Base-by-base conservation (phyloP, 2,329 filamentous ascomycete genomes). In the Mycosphaerella sp. region DNA sequence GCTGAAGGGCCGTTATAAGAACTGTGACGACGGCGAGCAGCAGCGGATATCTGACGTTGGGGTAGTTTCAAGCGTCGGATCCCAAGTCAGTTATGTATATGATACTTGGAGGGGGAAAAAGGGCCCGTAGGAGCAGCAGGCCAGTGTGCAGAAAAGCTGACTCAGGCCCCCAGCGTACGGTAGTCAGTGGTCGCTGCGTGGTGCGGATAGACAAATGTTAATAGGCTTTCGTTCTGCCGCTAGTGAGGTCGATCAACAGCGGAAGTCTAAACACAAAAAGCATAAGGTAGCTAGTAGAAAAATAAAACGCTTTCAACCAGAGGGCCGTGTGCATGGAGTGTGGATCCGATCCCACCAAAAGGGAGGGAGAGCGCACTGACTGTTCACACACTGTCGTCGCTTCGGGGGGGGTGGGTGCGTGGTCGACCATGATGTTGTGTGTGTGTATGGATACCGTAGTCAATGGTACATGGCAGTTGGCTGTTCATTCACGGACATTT, bases 11-110 rank as follows among this genome's bases (percentile, higher is more conserved):
- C 56, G 59, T 59, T 60, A 54, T 45, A 48, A 23, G 44, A 31
- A 41, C 51, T 45, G 45, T 55, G 45, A 17, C 14, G 14, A 17
- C 49, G 48, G 55, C 49, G 57, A 58, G 38, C 45, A 50, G 51
- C 39, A 48, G 51, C 44, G 41, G 46, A 31, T 54, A 49, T 43
- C 48, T 52, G 56, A 60, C 59, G 59, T 59, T 58, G 26, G 55
- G 39, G 14, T 51, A 53, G 52, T 57, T 47, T 53, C 47, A 48
- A 45, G 50, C 49, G 46, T 46, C 38, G 54, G 26, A 45, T 54
- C 46, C 47, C 45, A 12, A 41, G 53, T 42, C 48, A 48, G 54
- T 43, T 56, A 60, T 60, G 58, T 60, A 58, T 51, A 56, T 48
- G 45, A 44, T 17, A 17, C 14, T 17, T 17, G 14, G 14, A 17